Percentiles rank a stretch among this genome's conserved stretches.
phyloP scores from a whole-genome alignment of 169 alveolate species.

The Cryptosporidium viatorum region DNA sequence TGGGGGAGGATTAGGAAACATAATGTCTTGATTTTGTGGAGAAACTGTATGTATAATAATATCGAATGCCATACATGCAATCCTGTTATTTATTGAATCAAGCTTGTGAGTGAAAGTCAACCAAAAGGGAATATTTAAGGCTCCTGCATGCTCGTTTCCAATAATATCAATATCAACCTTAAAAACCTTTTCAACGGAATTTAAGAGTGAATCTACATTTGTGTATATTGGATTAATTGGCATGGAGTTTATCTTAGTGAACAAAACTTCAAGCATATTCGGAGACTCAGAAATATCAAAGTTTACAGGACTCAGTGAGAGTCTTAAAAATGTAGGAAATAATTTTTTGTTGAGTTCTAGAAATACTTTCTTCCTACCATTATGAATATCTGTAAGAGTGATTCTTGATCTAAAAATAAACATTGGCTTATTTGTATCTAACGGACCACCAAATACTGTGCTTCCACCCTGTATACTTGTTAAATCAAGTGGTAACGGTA shows the following conservation, averaged over 20 bases:
- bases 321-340: conserved; percentile 55
- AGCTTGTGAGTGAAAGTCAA: conserved; percentile 39
- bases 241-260: conserved; percentile 35
- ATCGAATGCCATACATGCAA: conserved; percentile 74
- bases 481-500: conserved; percentile 80
- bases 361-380: conserved; percentile 75
- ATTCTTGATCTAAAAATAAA: conserved; percentile 78
- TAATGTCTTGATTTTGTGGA: neutral
- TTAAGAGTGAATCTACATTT: conserved; percentile 3
- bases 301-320: conserved; percentile 66
- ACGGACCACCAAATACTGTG: conserved; percentile 81
- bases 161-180: conserved; percentile 32
- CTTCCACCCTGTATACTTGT: conserved; percentile 78
- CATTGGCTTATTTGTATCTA: conserved; percentile 76
- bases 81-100: conserved; percentile 29
- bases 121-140: conserved; percentile 57
- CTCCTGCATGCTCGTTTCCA: conserved; percentile 20
- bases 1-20: neutral
- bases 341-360: conserved; percentile 26
- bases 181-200: conserved; percentile 55
- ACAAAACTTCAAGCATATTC: conserved; percentile 50
- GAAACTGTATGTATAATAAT: conserved; percentile 63
- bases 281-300: conserved; percentile 70
- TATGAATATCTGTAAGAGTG: conserved; percentile 77
- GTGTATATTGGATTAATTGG: conserved; percentile 33